Evolutionary conservation across 148 eudicot species (phyloP), one percentile per base, ranked within the genome.

Genomic region (Chenopodium album): DNA sequence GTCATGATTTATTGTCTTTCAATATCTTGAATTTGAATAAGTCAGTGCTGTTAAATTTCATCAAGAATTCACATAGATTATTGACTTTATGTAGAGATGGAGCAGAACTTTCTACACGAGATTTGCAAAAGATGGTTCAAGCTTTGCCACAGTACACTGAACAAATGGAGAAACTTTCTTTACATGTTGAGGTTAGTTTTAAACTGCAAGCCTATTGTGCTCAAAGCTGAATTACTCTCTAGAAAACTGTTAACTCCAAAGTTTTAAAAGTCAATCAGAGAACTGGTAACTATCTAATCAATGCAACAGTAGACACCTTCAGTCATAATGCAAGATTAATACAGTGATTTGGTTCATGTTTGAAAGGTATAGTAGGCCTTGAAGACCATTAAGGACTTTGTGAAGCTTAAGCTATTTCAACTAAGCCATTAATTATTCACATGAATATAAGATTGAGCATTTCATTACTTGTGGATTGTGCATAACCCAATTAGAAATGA

Each of bases 121-220:
- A 96, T 85, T 82, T 96, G 91, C 99, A 96, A 82, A 96, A 94
- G 81, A 92, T 96, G 97, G 98, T 96, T 82, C 98, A 94, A 87
- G 98, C 99, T 83, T 87, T 96, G 86, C 99, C 99, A 37, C 93
- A 94, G 71, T 96, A 96, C 79, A 92, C 92, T 71, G 98, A 96
- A 87, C 92, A 89, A 84, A 91, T 91, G 92, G 94, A 91, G n/a
- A 94, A 85, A 85, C 94, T 96, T 80, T 91, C 99, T 82, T 74
- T 89, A 78, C 99, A 96, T 81, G 99, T 96, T 69, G 97, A 92
- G 98, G 99, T 94, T 46, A 19, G n/a, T 14, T 19, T 76, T 56
- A 56, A 19, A 11, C 13, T 16, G 64, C 9, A 48, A 63, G 52
- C 37, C 71, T 16, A 7, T 14, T 37, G 4, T 71, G 52, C 16